Base-by-base conservation (phyloP, 805 yeast genomes). In the Priceomyces haplophilus region DNA sequence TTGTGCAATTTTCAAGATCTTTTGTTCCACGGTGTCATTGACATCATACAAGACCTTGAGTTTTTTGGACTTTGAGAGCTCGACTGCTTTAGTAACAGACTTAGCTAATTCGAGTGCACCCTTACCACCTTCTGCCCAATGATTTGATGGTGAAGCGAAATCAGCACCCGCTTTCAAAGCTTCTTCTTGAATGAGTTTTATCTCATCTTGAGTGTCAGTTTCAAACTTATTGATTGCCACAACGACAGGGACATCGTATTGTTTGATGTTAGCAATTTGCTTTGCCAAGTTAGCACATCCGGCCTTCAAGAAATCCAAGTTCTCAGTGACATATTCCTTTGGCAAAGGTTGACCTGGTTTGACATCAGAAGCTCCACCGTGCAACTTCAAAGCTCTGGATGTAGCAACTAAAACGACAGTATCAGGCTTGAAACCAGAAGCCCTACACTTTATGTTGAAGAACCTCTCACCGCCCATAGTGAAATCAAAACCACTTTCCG, bases 401-500 rank as follows among this genome's bases (percentile, higher is more conserved):
- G 98, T 91, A 30, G 97, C 97, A 45, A 91, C 98, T 55, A 91
- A 79, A 34, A 91, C 96, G 43, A 91, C 91, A 31, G 85, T 85
- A 62, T 90, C 95, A 30, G 98, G 98, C 31, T 75, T 69, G 45
- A 86, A 75, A 3, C 96, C 97, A 31, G 95, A 85, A 15, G 95
- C 77, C 63, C 98, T 83, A 66, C 97, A 89, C 72, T 91, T 91
- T 65, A 91, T 91, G 73, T 91, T 88, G 68, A 91, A 79, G 71
- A 91, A 91, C 58, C 98, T 79, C 73, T 91, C 99, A 54, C 98
- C 98, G 52, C 99, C 99, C 98, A 91, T 91, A 38, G 97, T 91
- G 75, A 93, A 91, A 67, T 91, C 98, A 69, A 91, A 91, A 41
- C 99, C 99, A 31, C 98, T 97, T 67, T 91, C 99, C 39, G 99